phyloP scores from a whole-genome alignment of 139 green algal genomes.

The Coelastrella sp. region DNA sequence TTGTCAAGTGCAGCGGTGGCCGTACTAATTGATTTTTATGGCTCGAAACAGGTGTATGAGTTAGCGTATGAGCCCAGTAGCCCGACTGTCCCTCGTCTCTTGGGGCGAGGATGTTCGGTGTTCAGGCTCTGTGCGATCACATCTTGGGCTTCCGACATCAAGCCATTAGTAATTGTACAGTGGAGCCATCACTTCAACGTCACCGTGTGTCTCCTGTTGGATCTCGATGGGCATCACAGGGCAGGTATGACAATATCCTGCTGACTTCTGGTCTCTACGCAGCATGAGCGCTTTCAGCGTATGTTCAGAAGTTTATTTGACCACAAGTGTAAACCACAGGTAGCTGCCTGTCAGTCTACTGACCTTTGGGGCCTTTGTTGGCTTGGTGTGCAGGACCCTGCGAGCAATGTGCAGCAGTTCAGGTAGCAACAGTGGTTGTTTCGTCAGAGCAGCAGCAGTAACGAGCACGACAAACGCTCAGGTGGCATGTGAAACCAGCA shows the following conservation, averaged over 20 bases:
- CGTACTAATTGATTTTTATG: not conserved
- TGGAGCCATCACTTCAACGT: not conserved
- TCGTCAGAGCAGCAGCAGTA: not conserved
- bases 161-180: not conserved
- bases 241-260: not conserved
- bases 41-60: not conserved
- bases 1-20: not conserved
- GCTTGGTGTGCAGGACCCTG: not conserved
- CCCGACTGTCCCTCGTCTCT: not conserved
- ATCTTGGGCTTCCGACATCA: not conserved
- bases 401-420: not conserved
- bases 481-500: constrained; percentile 32
- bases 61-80: not conserved
- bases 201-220: not conserved
- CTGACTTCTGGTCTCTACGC: not conserved
- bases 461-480: not conserved
- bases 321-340: not conserved
- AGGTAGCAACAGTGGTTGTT: not conserved
- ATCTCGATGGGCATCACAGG: not conserved
- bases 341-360: not conserved
- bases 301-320: not conserved
- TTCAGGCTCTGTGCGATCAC: not conserved
- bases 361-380: not conserved
- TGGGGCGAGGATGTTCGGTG: not conserved
- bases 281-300: not conserved